Evolutionary conservation across 306 rosid genomes (phyloP).

Genomic region (Acmispon strigosus): DNA sequence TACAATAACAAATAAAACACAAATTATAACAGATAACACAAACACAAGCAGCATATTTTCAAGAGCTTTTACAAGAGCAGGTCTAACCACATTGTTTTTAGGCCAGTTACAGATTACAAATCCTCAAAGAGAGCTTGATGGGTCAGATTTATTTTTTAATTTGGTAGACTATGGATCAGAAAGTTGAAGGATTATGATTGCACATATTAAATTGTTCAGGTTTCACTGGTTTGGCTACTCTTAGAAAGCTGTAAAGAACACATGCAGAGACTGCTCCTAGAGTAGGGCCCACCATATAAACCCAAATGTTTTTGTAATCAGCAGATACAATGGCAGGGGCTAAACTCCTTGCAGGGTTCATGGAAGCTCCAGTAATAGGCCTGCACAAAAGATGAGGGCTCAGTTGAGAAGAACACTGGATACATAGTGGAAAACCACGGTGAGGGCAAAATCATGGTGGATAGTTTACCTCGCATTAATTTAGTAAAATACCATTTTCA

Average conservation of each 20-base stretch:
- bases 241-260: slow-evolving; percentile 24
- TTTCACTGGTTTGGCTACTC: slow-evolving; percentile 18
- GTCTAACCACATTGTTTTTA: background rate
- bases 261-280: slow-evolving; percentile 37
- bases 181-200: slow-evolving; percentile 6
- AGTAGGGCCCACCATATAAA: slow-evolving; percentile 24
- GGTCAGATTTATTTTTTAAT: background rate
- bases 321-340: slow-evolving; percentile 38
- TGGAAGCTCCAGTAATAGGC: slow-evolving; percentile 46
- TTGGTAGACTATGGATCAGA: background rate
- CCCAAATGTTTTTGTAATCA: slow-evolving; percentile 31
- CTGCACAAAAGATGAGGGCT: slow-evolving; percentile 18
- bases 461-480: too few species aligned
- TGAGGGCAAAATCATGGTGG: too few species aligned
- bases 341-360: slow-evolving; percentile 60
- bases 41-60: background rate
- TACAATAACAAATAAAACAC: too few species aligned
- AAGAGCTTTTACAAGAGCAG: background rate
- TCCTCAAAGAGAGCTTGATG: background rate
- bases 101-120: background rate
- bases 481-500: too few species aligned
- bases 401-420: too few species aligned
- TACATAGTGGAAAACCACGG: too few species aligned
- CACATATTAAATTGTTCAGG: background rate
- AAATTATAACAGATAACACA: too few species aligned